phyloP scores from a whole-genome alignment of 2,329 filamentous ascomycete species.

The Diaporthe longicolla region DNA sequence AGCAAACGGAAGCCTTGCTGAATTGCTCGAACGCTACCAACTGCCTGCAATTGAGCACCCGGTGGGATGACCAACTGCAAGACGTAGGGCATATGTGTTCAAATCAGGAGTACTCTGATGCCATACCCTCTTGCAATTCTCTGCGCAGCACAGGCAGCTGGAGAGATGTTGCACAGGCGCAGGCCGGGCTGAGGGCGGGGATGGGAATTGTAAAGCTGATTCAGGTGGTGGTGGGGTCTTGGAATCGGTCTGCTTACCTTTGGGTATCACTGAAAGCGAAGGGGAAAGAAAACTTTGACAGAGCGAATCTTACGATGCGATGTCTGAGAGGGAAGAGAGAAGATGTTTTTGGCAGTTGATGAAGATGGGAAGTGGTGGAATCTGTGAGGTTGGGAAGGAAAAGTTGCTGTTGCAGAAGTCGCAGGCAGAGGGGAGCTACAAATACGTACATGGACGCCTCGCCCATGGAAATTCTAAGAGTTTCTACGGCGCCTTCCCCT shows the following conservation, averaged over 20 bases:
- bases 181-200: conserved; percentile 28
- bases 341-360: conserved; percentile 24
- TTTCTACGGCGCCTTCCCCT: conserved; percentile 41
- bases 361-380: conserved; percentile 29
- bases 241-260: conserved; percentile 37
- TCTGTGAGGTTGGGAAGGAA: conserved; percentile 26
- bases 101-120: neutral
- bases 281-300: conserved; percentile 40
- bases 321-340: conserved; percentile 36
- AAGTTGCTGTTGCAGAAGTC: conserved; percentile 26
- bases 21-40: neutral
- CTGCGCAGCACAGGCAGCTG: neutral
- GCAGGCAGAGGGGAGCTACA: conserved; percentile 40
- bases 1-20: conserved; percentile 34
- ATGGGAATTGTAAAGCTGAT: conserved; percentile 22
- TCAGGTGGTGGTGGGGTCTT: conserved; percentile 16
- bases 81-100: neutral
- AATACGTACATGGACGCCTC: conserved; percentile 41
- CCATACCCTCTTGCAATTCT: neutral
- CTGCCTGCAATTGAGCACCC: no score
- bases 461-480: conserved; percentile 42
- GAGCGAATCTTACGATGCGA: conserved; percentile 35
- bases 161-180: neutral
- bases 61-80: neutral
- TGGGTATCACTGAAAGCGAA: conserved; percentile 43